Evolutionary conservation across 1,284 basidiomycete species (phyloP), one percentile per base, ranked within the genome.

Genomic region (Peniophora sp.): DNA sequence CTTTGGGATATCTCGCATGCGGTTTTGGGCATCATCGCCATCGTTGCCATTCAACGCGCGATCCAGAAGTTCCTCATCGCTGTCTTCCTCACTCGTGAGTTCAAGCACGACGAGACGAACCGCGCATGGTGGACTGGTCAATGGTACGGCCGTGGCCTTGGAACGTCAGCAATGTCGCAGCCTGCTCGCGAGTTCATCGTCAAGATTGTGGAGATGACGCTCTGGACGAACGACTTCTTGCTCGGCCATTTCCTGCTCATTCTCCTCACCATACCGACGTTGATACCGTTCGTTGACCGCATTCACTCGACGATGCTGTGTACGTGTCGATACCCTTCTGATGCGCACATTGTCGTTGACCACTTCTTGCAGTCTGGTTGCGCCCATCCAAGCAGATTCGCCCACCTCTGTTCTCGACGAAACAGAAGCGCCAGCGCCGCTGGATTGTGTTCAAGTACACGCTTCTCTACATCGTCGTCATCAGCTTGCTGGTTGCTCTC

Each of bases 41-140:
- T 94, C 54, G 79, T 95, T 57, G 81, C 88, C 22, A 87, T 97
- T 47, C 94, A 97, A 68, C 81, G 95, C 48, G 84, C 88, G 48
- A 79, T 97, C 61, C 91, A 93, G 72, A 97, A 97, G 74, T 82
- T 95, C 56, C 75, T 97, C 54, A 97, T 97, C 57, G 80, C 92
- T 1, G 85, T 93, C 52, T 92, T 95, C 79, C 75, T 97, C 48
- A 90, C 92, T 39, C 85, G 94, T 66, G 94, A 97, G 70, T 93
- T 88, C 76, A 97, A 97, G 73, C 90, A 95, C 65, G 95, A 97
- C 64, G 93, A 97, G 72, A 94, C 92, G 17, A 97, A 97, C 71
- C 78, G 91, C 54, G 93, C 93, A 8, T 97, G 94, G 94, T 97
- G 94, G 94, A 94, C 92, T n/a, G 94, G 94, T 65, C 91, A 93